Evolutionary conservation across 1,284 basidiomycete species (phyloP).

Genomic region (Agroathelia rolfsii): DNA sequence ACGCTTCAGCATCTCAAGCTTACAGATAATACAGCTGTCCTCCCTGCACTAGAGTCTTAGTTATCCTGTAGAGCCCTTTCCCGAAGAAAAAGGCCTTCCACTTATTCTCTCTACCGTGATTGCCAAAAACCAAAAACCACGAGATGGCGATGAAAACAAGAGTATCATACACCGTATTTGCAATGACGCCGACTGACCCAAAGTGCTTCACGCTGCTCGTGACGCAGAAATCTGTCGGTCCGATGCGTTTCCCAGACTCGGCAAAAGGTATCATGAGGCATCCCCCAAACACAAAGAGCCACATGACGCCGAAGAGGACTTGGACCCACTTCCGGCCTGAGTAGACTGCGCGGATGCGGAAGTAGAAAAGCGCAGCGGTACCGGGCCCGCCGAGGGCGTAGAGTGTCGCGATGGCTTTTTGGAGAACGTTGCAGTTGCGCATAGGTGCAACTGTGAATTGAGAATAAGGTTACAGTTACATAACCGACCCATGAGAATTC

Average conservation of each 20-base stretch:
- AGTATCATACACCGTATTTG: conserved; percentile 18
- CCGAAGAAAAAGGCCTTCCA: conserved; percentile 16
- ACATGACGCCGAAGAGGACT: conserved; percentile 19
- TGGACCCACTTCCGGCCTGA: conserved; percentile 14
- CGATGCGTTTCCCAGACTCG: no score
- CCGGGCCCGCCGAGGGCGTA: conserved; percentile 16
- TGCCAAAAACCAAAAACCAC: conserved; percentile 17
- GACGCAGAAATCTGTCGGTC: conserved; percentile 19
- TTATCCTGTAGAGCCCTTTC: conserved; percentile 17
- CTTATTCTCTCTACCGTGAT: no score
- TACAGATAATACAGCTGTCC: conserved; percentile 25
- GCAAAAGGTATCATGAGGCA: conserved; percentile 16
- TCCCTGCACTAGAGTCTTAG: conserved; percentile 18
- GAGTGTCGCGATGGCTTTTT: not conserved
- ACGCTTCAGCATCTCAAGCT: no score
- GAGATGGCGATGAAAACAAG: conserved; percentile 23
- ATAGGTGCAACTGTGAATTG: conserved; percentile 1
- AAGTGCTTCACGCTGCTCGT: conserved; percentile 14
- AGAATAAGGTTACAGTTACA: not conserved
- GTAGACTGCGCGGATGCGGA: conserved; percentile 25
- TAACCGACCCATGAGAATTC: no score
- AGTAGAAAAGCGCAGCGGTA: conserved; percentile 25
- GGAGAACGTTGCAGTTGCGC: conserved; percentile 2
- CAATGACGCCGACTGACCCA: conserved; percentile 13
- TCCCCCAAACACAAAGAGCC: conserved; percentile 19